These are phyloP conservation scores for Diaporthe ampelina DNA, from an alignment of 2,329 filamentous ascomycete species.

Conservation along the genomic window DNA sequence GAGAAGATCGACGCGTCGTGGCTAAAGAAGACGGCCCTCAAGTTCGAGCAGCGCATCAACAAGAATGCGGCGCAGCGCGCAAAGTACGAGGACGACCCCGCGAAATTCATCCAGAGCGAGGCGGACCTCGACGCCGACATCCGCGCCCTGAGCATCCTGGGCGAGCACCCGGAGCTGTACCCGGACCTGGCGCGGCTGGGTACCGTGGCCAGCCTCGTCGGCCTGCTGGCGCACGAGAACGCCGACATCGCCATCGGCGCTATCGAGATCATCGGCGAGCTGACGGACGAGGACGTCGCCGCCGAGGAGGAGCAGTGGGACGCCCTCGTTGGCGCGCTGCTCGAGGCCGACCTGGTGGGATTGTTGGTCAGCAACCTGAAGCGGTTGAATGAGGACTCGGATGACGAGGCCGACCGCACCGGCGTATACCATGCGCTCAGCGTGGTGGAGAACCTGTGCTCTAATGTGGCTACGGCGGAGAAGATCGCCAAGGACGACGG, in stretches of 20 bases:
- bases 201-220: constrained; percentile 80
- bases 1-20: constrained; percentile 88
- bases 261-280: constrained; percentile 88
- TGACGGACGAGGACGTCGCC: constrained; percentile 93
- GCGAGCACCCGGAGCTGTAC: constrained; percentile 89
- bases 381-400: constrained; percentile 81
- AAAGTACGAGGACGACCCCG: constrained; percentile 83
- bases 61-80: constrained; percentile 92
- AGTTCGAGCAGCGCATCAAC: constrained; percentile 90
- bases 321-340: constrained; percentile 75
- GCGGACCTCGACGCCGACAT: constrained; percentile 92
- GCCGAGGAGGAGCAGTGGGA: constrained; percentile 87
- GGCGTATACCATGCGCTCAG: constrained; percentile 89
- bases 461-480: constrained; percentile 76
- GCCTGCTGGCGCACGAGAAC: constrained; percentile 92
- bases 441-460: constrained; percentile 89
- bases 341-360: constrained; percentile 79
- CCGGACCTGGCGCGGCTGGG: constrained; percentile 83
- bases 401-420: constrained; percentile 76
- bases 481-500: constrained; percentile 77
- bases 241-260: constrained; percentile 95
- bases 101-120: constrained; percentile 87
- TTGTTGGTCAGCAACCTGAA: constrained; percentile 83
- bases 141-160: constrained; percentile 86
- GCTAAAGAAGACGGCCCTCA: constrained; percentile 84